A percentile compares a stretch with the other conserved stretches of the same genome.
These are phyloP conservation scores for Fraxinus velutina DNA, from an alignment of 305 asterid genomes.

Conservation along the genomic window DNA sequence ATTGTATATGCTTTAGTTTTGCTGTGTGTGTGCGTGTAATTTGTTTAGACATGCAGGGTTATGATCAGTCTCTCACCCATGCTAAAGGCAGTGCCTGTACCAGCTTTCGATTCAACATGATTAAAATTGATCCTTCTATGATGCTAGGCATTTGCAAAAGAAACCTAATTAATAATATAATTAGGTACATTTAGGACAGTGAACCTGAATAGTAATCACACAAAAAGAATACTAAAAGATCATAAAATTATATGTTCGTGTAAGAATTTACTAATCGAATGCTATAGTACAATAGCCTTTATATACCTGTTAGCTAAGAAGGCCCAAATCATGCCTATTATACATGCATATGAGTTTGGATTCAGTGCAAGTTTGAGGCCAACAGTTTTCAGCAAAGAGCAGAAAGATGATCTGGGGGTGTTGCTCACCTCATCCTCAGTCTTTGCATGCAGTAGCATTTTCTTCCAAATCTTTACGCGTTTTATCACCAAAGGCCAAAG, in stretches of 20 bases:
- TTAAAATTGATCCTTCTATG: conserved; percentile 49
- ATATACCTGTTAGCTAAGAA: conserved; percentile 44
- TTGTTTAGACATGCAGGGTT: not conserved
- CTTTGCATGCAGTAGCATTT: not conserved
- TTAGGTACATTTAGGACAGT: not conserved
- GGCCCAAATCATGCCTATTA: conserved; percentile 57
- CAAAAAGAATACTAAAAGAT: not conserved
- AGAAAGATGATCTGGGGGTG: conserved; percentile 21
- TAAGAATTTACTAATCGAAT: no score
- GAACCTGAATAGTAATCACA: not conserved
- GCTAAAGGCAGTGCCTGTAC: conserved; percentile 63
- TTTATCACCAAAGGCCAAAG: not conserved
- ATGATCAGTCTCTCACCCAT: conserved; percentile 44
- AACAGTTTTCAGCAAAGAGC: conserved; percentile 39
- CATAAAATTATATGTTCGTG: no score
- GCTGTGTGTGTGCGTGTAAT: no score
- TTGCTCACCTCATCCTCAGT: not conserved
- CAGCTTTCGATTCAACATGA: conserved; percentile 51
- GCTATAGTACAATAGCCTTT: no score
- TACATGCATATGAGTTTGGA: conserved; percentile 54
- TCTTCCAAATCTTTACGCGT: conserved; percentile 18
- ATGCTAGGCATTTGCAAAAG: conserved; percentile 52
- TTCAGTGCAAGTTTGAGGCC: conserved; percentile 47
- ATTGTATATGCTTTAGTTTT: no score
- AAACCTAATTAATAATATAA: conserved; percentile 35